Evolutionary conservation across 805 yeast species (phyloP).

Genomic region (Saturnispora zaruensis): DNA sequence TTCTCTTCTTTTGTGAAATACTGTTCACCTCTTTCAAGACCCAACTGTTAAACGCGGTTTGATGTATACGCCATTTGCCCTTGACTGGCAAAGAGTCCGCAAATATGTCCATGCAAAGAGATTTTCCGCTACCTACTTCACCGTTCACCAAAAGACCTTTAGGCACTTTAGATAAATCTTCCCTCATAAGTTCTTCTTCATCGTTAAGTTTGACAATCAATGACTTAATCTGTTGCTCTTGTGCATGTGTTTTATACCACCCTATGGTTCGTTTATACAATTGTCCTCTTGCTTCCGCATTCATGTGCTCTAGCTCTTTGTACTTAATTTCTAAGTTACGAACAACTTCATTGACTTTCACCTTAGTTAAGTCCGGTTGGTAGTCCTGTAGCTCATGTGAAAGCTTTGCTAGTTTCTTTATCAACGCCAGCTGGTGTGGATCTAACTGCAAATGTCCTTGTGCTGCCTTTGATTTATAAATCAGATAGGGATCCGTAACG

Average conservation of each 20-base stretch:
- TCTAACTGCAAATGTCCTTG: constrained; percentile 48
- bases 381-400: constrained; percentile 57
- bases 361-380: constrained; percentile 41
- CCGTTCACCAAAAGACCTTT: constrained; percentile 58
- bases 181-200: constrained; percentile 32
- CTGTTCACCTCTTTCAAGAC: constrained; percentile 53
- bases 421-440: constrained; percentile 49
- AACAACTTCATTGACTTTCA: constrained; percentile 34
- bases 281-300: constrained; percentile 14
- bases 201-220: constrained; percentile 45
- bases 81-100: constrained; percentile 55
- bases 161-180: constrained; percentile 49
- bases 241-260: constrained; percentile 17
- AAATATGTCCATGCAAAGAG: constrained; percentile 66
- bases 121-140: constrained; percentile 68
- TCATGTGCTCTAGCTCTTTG: constrained; percentile 10
- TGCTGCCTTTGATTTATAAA: constrained; percentile 46
- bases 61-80: constrained; percentile 64
- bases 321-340: constrained; percentile 27
- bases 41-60: constrained; percentile 61
- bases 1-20: constrained; percentile 37
- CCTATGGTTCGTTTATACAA: constrained; percentile 26
- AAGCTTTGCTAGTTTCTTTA: constrained; percentile 54
- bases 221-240: constrained; percentile 24
- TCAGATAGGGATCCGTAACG: constrained; percentile 50